Percentiles rank a stretch among this genome's conserved stretches.
phyloP scores from a whole-genome alignment of 2,329 filamentous ascomycete genomes.

The Aspergillus sp. region DNA sequence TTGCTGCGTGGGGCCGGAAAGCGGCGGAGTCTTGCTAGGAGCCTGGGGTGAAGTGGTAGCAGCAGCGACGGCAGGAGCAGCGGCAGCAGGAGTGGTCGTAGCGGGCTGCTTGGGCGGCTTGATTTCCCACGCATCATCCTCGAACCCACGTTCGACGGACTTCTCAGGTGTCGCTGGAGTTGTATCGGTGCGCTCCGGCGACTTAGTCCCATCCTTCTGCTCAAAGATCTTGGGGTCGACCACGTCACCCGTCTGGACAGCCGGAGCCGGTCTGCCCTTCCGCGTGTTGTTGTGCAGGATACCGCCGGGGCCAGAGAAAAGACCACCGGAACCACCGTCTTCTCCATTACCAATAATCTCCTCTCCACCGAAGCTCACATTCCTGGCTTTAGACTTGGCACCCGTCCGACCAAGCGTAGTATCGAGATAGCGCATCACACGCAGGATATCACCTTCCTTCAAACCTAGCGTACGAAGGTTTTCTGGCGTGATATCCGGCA shows the following conservation, averaged over 20 bases:
- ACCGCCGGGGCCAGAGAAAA: constrained; percentile 92
- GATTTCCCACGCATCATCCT: constrained; percentile 95
- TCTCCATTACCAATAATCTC: constrained; percentile 52
- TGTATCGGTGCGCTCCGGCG: constrained; percentile 36
- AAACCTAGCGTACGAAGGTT: constrained; percentile 82
- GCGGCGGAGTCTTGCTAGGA: constrained; percentile 22
- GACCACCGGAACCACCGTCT: constrained; percentile 53
- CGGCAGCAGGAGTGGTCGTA: constrained; percentile 19
- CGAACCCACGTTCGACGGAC: constrained; percentile 59
- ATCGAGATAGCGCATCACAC: constrained; percentile 85
- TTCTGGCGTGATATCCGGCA: constrained; percentile 78
- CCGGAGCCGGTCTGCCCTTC: constrained; percentile 78
- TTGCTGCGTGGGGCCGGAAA: constrained; percentile 18
- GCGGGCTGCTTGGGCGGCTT: constrained; percentile 62
- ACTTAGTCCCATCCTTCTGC: constrained; percentile 47
- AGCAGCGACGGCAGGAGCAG: constrained; percentile 34
- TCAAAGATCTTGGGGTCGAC: constrained; percentile 83
- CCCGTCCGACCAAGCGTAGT: constrained; percentile 62
- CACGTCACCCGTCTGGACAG: constrained; percentile 76
- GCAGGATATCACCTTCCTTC: constrained; percentile 91
- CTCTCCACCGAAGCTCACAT: constrained; percentile 46
- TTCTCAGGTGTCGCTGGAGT: constrained; percentile 43
- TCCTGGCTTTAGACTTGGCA: constrained; percentile 47
- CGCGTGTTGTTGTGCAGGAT: constrained; percentile 87
- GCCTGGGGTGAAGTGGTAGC: constrained; percentile 21